Evolutionary conservation across 257 asterid species (phyloP), one percentile per base, ranked within the genome.

Genomic region (Penstemon eatonii): DNA sequence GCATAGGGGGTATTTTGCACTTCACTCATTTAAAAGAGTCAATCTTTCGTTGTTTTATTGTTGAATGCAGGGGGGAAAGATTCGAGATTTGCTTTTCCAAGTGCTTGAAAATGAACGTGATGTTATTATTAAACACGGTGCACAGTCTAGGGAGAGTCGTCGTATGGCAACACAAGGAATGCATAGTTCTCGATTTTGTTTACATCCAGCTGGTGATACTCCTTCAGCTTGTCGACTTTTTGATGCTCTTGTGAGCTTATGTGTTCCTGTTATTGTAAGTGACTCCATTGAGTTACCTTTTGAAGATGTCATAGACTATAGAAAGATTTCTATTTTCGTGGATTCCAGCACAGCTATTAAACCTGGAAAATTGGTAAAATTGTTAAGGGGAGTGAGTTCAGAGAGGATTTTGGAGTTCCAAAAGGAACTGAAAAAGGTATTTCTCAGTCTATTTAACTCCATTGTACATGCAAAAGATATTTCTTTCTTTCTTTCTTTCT

Each of bases 181-280:
- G 99, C 99, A 94, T 67, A 78, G 90, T 2, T 91, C 97, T 43
- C 91, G 73, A 71, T 91, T 91, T 78, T 94, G 99, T 69, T 77
- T 94, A 69, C 99, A 94, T 82, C 99, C 99, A 41, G 99, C 99
- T 73, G 99, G 99, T 13, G 99, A 94, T 80, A 91, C 99, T 78
- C 99, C 97, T 74, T 94, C 97, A 65, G 97, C 99, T 76, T 94
- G 99, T 74, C 83, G 99, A 62, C 96, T 94, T 64, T 94, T 91
- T 83, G 97, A 94, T 78, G 97, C 99, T 63, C 87, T 94, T 51
- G 95, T 91, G 81, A 94, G 99, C 81, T 81, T 89, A 80, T 94
- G 97, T 54, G 78, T 89, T 59, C 99, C 99, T n/a, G 97, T 91
- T 19, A 87, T 94, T 36, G 86, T 91, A 65, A 94, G 99, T 3